Percentiles rank a stretch among this genome's conserved stretches.
phyloP scores from a whole-genome alignment of 257 asterid genomes.

The Solanum gandarillasii region DNA sequence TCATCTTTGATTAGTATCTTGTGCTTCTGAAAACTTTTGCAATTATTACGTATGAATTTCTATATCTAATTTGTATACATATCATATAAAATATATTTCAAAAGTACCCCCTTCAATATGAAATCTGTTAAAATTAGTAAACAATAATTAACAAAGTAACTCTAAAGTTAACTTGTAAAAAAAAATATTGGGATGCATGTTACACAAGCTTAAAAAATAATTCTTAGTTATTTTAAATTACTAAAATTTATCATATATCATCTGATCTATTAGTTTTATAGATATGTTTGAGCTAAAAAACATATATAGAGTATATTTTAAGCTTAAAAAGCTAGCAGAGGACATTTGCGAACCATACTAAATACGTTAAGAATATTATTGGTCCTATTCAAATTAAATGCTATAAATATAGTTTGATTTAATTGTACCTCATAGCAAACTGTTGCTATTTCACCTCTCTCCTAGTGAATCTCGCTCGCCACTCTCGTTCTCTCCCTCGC shows the following conservation, averaged over 20 bases:
- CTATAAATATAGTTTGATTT: too few species aligned
- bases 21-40: conserved; percentile 52
- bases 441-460: too few species aligned
- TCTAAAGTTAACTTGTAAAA: neutral
- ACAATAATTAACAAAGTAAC: neutral
- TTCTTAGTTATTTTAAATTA: neutral
- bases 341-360: neutral
- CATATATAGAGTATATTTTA: neutral
- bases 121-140: too few species aligned
- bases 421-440: too few species aligned
- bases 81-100: too few species aligned
- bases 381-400: neutral
- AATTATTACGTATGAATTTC: conserved; percentile 18
- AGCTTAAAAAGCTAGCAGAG: neutral
- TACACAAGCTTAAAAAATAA: neutral
- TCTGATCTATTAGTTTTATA: neutral
- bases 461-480: too few species aligned
- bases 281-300: neutral
- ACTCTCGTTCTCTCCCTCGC: too few species aligned
- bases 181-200: neutral
- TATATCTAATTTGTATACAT: too few species aligned
- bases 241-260: neutral
- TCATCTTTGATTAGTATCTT: conserved; percentile 63
- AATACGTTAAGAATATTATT: neutral
- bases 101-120: neutral